phyloP scores from a whole-genome alignment of 306 rosid species.

The Cicer judaicum region DNA sequence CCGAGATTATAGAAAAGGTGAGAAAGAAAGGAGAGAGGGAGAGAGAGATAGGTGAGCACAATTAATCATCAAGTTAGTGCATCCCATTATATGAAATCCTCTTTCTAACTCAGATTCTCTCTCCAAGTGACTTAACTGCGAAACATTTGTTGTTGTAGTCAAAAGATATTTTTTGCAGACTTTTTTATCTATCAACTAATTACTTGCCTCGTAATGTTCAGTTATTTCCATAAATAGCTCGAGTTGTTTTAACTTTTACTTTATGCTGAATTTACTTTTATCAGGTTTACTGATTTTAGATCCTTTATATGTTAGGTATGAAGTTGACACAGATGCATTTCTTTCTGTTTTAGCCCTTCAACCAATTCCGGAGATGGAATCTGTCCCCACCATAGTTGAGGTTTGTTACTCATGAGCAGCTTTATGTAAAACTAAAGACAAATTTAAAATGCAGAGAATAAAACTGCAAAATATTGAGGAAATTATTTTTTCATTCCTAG shows the following conservation, averaged over 20 bases:
- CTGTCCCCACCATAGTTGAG: slow-evolving; percentile 91
- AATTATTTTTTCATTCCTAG: no score
- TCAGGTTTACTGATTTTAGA: slow-evolving; percentile 52
- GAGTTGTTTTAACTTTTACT: slow-evolving; percentile 19
- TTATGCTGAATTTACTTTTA: slow-evolving; percentile 33
- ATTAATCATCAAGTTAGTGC: no score
- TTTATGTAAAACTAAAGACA: slow-evolving; percentile 18
- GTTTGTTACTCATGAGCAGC: slow-evolving; percentile 53
- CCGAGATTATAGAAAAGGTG: neutral
- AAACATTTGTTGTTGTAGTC: neutral
- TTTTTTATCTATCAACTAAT: slow-evolving; percentile 22
- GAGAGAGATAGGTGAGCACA: no score
- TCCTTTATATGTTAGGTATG: slow-evolving; percentile 70
- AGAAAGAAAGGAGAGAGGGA: neutral
- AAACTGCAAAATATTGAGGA: neutral
- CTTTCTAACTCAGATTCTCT: neutral
- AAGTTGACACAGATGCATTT: slow-evolving; percentile 98
- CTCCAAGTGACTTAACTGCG: slow-evolving; percentile 14
- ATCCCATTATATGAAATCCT: no score
- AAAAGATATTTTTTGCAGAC: neutral
- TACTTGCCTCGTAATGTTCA: slow-evolving; percentile 18
- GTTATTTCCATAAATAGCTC: slow-evolving; percentile 1
- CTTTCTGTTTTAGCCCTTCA: slow-evolving; percentile 96
- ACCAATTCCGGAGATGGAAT: slow-evolving; percentile 80
- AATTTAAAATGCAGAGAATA: neutral